Conservation (phyloP, 1,284 basidiomycete genomes). For the Puccinia coronata region DNA sequence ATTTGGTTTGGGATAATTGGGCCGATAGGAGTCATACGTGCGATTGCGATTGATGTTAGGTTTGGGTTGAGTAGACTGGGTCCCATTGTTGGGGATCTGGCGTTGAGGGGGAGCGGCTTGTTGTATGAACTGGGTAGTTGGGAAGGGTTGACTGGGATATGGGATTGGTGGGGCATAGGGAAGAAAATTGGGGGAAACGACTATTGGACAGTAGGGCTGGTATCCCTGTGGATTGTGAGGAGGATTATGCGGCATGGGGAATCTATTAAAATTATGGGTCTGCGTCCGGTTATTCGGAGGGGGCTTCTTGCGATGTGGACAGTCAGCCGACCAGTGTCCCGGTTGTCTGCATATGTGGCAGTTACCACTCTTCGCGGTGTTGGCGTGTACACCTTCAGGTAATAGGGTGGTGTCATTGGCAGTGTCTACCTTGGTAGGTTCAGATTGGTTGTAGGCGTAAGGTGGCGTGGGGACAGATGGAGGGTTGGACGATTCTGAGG, state of each 20-base stretch:
- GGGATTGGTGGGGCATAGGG: background rate
- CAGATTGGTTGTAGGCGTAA: too few species aligned
- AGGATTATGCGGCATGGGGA: background rate
- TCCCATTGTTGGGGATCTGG: background rate
- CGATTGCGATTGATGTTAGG: background rate
- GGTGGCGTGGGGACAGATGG: too few species aligned
- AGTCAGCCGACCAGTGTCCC: background rate
- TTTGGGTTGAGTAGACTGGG: too few species aligned
- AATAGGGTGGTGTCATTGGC: background rate
- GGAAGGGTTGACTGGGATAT: background rate
- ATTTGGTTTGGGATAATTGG: background rate
- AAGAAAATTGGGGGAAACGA: slow-evolving; percentile 4
- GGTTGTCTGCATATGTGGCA: slow-evolving; percentile 14
- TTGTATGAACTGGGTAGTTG: background rate
- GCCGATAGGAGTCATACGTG: background rate
- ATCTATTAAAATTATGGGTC: background rate
- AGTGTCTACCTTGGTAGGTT: background rate
- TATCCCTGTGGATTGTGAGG: background rate
- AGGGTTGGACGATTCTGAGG: background rate
- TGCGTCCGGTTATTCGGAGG: background rate
- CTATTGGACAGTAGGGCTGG: background rate
- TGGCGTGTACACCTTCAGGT: background rate
- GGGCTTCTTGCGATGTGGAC: background rate
- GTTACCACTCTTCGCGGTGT: background rate
- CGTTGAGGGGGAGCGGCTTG: background rate